Conservation (phyloP, 1,139 yeast species). For the Diutina siamensis region DNA sequence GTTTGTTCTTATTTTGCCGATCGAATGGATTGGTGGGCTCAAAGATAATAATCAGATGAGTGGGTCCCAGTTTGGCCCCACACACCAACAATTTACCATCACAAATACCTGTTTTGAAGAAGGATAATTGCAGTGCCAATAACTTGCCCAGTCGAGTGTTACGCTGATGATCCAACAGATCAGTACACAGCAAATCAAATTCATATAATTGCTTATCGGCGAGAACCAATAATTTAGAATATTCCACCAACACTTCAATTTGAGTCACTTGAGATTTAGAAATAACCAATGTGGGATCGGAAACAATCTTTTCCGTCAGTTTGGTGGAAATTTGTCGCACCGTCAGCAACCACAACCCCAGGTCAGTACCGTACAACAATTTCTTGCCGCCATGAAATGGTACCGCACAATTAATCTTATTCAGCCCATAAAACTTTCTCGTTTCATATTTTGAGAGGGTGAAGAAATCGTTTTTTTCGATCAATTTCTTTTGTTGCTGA, state of each 20-base stretch:
- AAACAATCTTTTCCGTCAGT: slow-evolving; percentile 39
- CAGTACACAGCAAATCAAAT: slow-evolving; percentile 61
- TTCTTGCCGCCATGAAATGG: slow-evolving; percentile 95
- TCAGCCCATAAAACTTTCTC: slow-evolving; percentile 58
- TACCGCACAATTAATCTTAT: slow-evolving; percentile 79
- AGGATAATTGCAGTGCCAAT: slow-evolving; percentile 72
- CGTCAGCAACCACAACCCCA: slow-evolving; percentile 78
- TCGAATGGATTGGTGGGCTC: slow-evolving; percentile 61
- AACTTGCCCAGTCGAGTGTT: slow-evolving; percentile 70
- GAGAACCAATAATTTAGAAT: slow-evolving; percentile 69
- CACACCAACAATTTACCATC: slow-evolving; percentile 81
- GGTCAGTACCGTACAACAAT: slow-evolving; percentile 80
- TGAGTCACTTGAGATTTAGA: slow-evolving; percentile 74
- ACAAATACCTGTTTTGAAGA: slow-evolving; percentile 88
- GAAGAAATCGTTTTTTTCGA: slow-evolving; percentile 68
- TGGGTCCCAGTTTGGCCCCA: slow-evolving; percentile 70
- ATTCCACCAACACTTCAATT: slow-evolving; percentile 85
- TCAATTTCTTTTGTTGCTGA: slow-evolving; percentile 64
- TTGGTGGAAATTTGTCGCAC: slow-evolving; percentile 35
- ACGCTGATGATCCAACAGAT: slow-evolving; percentile 56
- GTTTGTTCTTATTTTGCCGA: slow-evolving; percentile 48
- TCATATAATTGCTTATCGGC: slow-evolving; percentile 77
- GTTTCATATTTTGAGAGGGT: slow-evolving; percentile 66
- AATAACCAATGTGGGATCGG: slow-evolving; percentile 71
- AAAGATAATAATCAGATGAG: slow-evolving; percentile 72